Conservation (phyloP, 2,329 filamentous ascomycete species). For the Purpureocillium takamizusanense region DNA sequence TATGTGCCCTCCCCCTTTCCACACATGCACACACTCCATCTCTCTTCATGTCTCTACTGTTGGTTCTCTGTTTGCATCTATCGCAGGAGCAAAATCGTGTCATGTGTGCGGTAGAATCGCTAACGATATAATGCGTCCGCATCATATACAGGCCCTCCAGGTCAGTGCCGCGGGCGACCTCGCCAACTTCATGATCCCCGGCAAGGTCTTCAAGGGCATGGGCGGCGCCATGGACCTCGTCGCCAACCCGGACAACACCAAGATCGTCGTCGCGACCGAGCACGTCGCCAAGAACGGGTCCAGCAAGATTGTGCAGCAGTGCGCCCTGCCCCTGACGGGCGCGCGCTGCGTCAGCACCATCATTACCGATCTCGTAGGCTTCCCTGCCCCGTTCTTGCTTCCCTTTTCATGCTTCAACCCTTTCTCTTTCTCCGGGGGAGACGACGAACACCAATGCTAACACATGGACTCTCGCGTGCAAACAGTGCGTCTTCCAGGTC, state of each 20-base stretch:
- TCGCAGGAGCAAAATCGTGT: no score
- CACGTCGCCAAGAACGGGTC: slow-evolving; percentile 61
- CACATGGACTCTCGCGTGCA: no score
- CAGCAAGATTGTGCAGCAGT: slow-evolving; percentile 57
- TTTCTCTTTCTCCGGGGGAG: not conserved
- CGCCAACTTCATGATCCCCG: slow-evolving; percentile 86
- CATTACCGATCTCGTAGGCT: slow-evolving; percentile 61
- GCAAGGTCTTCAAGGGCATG: slow-evolving; percentile 84
- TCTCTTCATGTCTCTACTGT: no score
- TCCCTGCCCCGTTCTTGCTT: not conserved
- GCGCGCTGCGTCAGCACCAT: slow-evolving; percentile 61
- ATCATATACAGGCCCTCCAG: slow-evolving; percentile 64
- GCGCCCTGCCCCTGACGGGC: slow-evolving; percentile 56
- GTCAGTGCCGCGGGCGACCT: slow-evolving; percentile 71
- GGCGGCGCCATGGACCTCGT: slow-evolving; percentile 70
- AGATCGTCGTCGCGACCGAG: slow-evolving; percentile 63
- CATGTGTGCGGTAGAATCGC: no score
- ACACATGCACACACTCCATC: slow-evolving; percentile 5
- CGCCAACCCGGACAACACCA: slow-evolving; percentile 61
- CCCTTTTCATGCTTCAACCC: no score
- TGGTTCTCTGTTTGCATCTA: no score
- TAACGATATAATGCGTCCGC: no score
- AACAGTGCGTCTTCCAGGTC: slow-evolving; percentile 62
- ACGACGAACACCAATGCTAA: not conserved
- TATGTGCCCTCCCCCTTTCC: slow-evolving; percentile 14